Conservation (phyloP, 1,284 basidiomycete genomes). For the Schizopora paradoxa region DNA sequence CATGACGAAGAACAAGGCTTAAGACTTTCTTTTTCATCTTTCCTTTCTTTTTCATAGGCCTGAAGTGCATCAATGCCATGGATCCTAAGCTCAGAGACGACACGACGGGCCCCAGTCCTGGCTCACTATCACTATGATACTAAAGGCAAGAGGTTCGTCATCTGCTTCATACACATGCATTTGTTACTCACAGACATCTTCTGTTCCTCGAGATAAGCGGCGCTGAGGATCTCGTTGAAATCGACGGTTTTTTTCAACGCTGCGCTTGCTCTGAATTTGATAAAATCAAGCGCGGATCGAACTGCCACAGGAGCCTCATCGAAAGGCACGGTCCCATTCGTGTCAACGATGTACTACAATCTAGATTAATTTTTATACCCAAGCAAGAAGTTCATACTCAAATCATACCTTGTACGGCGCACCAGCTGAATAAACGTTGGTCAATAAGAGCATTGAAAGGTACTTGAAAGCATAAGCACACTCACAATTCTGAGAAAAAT, state of each 20-base stretch:
- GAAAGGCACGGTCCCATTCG: slow-evolving; percentile 64
- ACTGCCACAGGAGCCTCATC: slow-evolving; percentile 52
- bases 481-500: slow-evolving; percentile 79
- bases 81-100: slow-evolving; percentile 71
- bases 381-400: background rate
- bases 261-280: slow-evolving; percentile 43
- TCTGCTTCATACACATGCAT: no score
- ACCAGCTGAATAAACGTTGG: slow-evolving; percentile 14
- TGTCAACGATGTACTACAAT: slow-evolving; percentile 65
- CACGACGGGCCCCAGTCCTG: slow-evolving; percentile 62
- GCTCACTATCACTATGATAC: slow-evolving; percentile 76
- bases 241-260: slow-evolving; percentile 31
- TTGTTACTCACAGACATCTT: slow-evolving; percentile 63
- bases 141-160: slow-evolving; percentile 25
- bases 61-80: slow-evolving; percentile 71
- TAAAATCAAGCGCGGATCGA: slow-evolving; percentile 47
- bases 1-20: slow-evolving; percentile 64
- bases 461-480: slow-evolving; percentile 10
- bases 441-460: background rate
- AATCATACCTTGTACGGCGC: slow-evolving; percentile 17
- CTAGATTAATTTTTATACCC: background rate
- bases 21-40: no score
- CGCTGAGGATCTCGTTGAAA: slow-evolving; percentile 76
- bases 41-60: slow-evolving; percentile 32
- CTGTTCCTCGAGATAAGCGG: slow-evolving; percentile 77